A percentile compares a stretch with the other conserved stretches of the same genome.
Conservation (phyloP, 768 basidiomycete genomes). For the Leccinum barrowsii region DNA sequence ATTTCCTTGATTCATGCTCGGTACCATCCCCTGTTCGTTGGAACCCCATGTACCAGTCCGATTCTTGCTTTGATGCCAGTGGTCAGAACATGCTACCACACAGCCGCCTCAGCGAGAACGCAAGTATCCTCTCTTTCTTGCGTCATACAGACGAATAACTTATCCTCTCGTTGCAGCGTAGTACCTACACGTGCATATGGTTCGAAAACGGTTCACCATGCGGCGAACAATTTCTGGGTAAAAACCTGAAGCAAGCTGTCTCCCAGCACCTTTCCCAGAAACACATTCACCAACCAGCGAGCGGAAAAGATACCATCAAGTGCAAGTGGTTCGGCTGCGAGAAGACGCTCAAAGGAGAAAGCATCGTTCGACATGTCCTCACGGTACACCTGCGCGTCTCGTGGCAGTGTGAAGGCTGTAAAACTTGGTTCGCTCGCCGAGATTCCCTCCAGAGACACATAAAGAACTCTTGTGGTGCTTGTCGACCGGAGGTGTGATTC, state of each 20-base stretch:
- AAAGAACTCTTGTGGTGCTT: slow-evolving; percentile 14
- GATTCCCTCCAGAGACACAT: slow-evolving; percentile 27
- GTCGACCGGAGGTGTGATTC: neutral
- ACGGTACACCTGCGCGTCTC: slow-evolving; percentile 19
- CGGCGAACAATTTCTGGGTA: neutral
- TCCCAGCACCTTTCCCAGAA: slow-evolving; percentile 3
- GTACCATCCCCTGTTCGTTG: neutral
- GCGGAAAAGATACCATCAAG: slow-evolving; percentile 1
- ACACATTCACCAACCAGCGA: slow-evolving; percentile 6
- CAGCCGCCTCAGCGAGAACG: too few species aligned
- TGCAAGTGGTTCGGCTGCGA: slow-evolving; percentile 21
- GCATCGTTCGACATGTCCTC: slow-evolving; percentile 22
- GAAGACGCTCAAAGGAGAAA: slow-evolving; percentile 25
- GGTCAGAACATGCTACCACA: neutral
- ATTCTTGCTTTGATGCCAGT: neutral
- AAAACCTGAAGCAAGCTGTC: slow-evolving; percentile 13
- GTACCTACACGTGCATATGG: slow-evolving; percentile 9
- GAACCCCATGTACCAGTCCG: neutral
- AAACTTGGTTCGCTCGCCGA: slow-evolving; percentile 22
- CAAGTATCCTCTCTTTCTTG: neutral
- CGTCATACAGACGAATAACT: neutral
- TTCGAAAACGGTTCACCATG: slow-evolving; percentile 6
- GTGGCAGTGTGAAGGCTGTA: slow-evolving; percentile 15
- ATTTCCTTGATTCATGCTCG: neutral
- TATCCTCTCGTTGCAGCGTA: neutral